Base-by-base conservation (phyloP, 352 stramenopile genomes). In the Globisporangium carolinianum region DNA sequence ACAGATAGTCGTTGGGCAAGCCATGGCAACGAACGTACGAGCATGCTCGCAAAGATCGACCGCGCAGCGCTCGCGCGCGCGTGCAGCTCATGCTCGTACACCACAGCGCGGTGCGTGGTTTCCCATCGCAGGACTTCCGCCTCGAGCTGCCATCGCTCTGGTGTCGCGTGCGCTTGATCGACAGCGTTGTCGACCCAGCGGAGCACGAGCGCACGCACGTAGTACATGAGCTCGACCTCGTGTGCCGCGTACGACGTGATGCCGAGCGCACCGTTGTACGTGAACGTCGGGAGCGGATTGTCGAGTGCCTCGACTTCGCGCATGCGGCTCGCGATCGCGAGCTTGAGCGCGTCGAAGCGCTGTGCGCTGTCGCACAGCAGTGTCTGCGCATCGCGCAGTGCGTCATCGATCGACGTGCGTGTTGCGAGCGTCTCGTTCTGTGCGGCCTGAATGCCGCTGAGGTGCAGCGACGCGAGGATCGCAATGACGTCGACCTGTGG, bases 141-240 rank as follows among this genome's bases (percentile, higher is more conserved):
- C 52, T 72, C 55, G 6, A 82, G 62, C 24, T 75, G 35, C 37
- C 66, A 39, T 57, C 47, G 69, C 2, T 57, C 39, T 45, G 75
- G 75, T 41, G 77, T 50, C 11, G 42, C 24, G 3, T 39, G 47
- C 3, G 63, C 56, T 18, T 63, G 61, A 10, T 49, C 60, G 6
- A 75, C 32, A 12, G 73, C 71, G 4, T 17, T 14, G 6, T 76
- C 71, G 47, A 74, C 61, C 62, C 73, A 85, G 0, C 52, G 54
- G 43, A 85, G 79, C 8, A 87, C 56, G 9, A 87, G 50, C 5
- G 55, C 51, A 10, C 71, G 73, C 0, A 80, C n/a, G 10, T 69
- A 83, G 38, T 76, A 80, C 36, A 79, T 67, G 9, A 60, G 36
- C 6, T 53, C 57, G 36, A 61, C 71, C 60, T 80, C 70, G 3